Evolutionary conservation across 2,329 filamentous ascomycete species (phyloP).

Genomic region (Calonectria leucothoes): DNA sequence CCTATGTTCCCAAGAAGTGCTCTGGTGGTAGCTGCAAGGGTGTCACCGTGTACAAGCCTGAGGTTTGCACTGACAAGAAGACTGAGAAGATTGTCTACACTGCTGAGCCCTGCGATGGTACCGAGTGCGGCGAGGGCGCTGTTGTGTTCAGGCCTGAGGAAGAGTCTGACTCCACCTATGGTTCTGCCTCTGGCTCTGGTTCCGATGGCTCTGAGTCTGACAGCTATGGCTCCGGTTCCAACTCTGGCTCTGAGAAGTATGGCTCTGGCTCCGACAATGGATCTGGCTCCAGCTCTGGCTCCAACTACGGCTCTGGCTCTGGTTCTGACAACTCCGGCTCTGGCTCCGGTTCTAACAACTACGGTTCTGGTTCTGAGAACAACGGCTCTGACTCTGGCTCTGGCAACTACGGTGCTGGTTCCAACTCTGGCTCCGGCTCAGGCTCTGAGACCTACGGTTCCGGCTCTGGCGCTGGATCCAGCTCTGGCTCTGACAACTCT

Average conservation of each 20-base stretch:
- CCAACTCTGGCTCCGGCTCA: too few relatives aligned
- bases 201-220: not conserved
- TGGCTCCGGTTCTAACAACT: too few relatives aligned
- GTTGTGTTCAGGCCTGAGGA: not conserved
- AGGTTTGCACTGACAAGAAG: not conserved
- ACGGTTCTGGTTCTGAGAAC: too few relatives aligned
- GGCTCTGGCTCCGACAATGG: not conserved
- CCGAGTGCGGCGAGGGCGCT: not conserved
- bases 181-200: not conserved
- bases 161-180: not conserved
- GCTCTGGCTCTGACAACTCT: not conserved
- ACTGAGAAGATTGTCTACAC: not conserved
- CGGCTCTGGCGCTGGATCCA: not conserved
- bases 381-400: too few relatives aligned
- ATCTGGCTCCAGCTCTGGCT: not conserved
- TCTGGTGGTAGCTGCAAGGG: not conserved
- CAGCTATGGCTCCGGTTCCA: not conserved
- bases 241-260: not conserved
- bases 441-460: too few relatives aligned
- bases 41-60: not conserved
- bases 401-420: too few relatives aligned
- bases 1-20: not conserved
- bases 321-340: not conserved
- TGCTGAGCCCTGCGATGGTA: not conserved
- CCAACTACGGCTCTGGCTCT: not conserved